Evolutionary conservation across 345 rosid genomes (phyloP), one percentile per base, ranked within the genome.

Genomic region (Gynandropsis gynandra): DNA sequence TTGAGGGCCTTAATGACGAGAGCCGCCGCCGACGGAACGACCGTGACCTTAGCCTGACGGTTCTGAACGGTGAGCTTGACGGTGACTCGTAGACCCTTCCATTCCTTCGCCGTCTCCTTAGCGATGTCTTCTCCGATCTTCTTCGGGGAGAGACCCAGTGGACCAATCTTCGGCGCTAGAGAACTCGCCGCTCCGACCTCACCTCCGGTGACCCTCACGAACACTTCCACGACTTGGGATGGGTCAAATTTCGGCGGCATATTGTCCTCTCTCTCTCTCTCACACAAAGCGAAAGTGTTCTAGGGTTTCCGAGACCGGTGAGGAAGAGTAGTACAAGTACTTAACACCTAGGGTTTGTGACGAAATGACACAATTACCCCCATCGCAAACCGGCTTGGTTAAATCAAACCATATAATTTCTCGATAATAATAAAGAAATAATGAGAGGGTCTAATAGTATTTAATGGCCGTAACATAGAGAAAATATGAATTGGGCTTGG

Each of bases 171-270:
- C 0, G 82, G 82, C 40, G 82, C 79, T 19, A 77, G 68, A 13
- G 79, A 77, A 53, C 79, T 77, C n/a, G 79, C 79, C 9, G 79
- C 82, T 48, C 82, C 82, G 5, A 77, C 82, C 53, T 77, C 82
- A 6, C 79, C 82, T 37, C 82, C 82, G 33, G 82, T 77, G 13
- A 74, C 79, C 47, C 82, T 74, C 38, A 77, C 79, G 68, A 58
- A 77, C 12, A 77, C 82, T 27, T 77, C 82, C 36, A 77, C 82
- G 48, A 74, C 76, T 65, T 58, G 69, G 21, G 42, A 29, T 4
- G 79, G 79, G 55, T 77, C 82, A 70, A 77, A 63, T 65, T 77
- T 77, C 47, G 82, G 82, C 72, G 82, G 82, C 82, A 77, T 67
- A 2, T 24, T 24, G 4, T 24, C 29, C 29, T 24, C 29, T 24